Base-by-base conservation (phyloP, 805 yeast genomes). In the Starmerella riodocensis region DNA sequence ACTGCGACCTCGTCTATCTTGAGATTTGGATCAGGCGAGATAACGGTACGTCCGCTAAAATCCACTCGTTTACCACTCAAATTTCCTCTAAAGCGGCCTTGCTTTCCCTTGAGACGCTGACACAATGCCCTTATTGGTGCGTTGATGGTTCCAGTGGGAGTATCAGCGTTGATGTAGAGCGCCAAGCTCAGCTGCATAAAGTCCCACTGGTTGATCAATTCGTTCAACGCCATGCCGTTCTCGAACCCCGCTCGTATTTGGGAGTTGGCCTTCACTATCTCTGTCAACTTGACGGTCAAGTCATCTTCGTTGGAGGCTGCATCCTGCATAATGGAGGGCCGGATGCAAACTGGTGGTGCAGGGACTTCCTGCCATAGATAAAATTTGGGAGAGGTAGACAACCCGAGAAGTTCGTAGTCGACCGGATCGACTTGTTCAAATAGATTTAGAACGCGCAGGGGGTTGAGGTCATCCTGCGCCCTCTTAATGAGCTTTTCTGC, bases 181-280 rank as follows among this genome's bases (percentile, higher is more conserved):
- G 98, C 99, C 34, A 91, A 86, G 1, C 94, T 81, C 37, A 91
- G 67, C 61, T 91, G 99, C 49, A 91, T 63, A 57, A 83, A 91
- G 56, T 91, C 99, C 99, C 99, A 91, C 56, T 91, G 98, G 55
- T 88, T 97, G 95, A 91, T 86, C 61, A 91, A 68, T 53, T 83
- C 83, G 48, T 84, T 82, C 54, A 93, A 77, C 13, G 95, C 75
- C 46, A 88, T 82, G 43, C 98, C 98, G 57, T 85, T 88, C 47
- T 86, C 94, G 37, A 91, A 74, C 44, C 96, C 98, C 0, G 95
- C 94, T 49, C 84, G 73, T 52, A 91, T 91, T 63, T 86, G 69
- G 4, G 94, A 78, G n/a, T 91, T 78, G 1, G 94, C 84, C 93
- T 94, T 88, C 21, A 86, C 97, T 46, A 91, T 83, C 62, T 91